Base-by-base conservation (phyloP, 768 basidiomycete species). In the Boletus rubescentipes region DNA sequence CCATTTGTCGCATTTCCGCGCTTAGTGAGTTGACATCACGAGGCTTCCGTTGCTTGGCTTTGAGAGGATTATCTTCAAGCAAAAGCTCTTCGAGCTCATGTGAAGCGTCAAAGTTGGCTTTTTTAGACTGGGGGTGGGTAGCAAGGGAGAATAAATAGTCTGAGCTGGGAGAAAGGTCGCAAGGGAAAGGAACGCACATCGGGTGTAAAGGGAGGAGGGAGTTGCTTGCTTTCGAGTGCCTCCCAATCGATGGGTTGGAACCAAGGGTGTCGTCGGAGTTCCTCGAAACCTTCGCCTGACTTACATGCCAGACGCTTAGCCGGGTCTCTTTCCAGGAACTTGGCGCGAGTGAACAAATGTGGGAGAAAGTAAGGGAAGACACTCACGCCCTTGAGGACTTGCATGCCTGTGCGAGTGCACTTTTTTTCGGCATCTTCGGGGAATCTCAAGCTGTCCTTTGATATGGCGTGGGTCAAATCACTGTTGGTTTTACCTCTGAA, bases 101-200 rank as follows among this genome's bases (percentile, higher is more conserved):
- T 12, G 96, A 98, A 26, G 96, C 95, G 67, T 99, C 96, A 67
- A 99, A 99, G 71, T 99, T 98, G 30, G 96, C 93, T 73, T 97
- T 97, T 76, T 98, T 98, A n/a, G 87, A 86, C 95, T 98, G 65
- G 6, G 0, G 9, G 15, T n/a, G 42, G 54, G 41, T 51, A 31
- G 7, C 11, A 15, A 60, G 50, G 20, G 20, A 30, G 20, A 39
- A 41, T 20, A 42, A 23, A 39, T 15, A 15, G 5, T 6, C n/a
- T 16, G 35, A 15, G 5, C 5, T 21, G 18, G 35, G 57, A 54
- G 53, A 42, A 51, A 20, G 43, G 26, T 51, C 15, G 29, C 5
- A 20, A 21, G 15, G 32, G 10, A n/a, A 49, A 54, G 36, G 14
- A 34, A 77, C 84, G 61, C 67, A 89, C 88, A 59, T 98, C 96